phyloP scores from a whole-genome alignment of 495 filamentous ascomycete genomes.

The Hapsidospora chrysogenum region DNA sequence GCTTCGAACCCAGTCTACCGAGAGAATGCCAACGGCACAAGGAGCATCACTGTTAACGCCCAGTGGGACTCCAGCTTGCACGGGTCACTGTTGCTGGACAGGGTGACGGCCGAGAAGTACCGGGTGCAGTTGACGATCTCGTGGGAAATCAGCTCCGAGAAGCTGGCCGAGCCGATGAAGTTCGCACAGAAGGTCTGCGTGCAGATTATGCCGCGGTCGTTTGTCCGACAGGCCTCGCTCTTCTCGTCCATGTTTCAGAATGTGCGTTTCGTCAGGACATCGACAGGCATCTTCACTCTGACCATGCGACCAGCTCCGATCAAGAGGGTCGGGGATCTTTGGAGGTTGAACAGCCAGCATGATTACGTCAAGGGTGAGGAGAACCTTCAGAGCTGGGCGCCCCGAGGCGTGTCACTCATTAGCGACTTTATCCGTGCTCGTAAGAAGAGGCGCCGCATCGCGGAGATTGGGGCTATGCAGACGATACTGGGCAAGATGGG shows the following conservation, averaged over 20 bases:
- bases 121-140: conserved; percentile 72
- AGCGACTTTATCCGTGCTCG: conserved; percentile 59
- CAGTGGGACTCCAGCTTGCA: conserved; percentile 97
- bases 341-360: conserved; percentile 90
- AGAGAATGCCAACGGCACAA: conserved; percentile 78
- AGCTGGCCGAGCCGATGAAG: conserved; percentile 63
- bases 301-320: conserved; percentile 74
- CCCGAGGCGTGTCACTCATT: conserved; percentile 75
- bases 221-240: conserved; percentile 68
- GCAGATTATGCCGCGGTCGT: conserved; percentile 71
- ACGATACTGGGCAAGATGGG: conserved; percentile 42
- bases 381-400: conserved; percentile 63
- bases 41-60: conserved; percentile 64
- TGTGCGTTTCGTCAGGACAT: conserved; percentile 72
- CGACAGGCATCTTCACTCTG: conserved; percentile 68
- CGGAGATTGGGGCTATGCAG: conserved; percentile 68
- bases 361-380: conserved; percentile 95
- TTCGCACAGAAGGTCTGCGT: conserved; percentile 67
- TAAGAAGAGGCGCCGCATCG: conserved; percentile 49
- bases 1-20: conserved; percentile 57
- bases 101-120: conserved; percentile 78
- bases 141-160: conserved; percentile 68
- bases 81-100: conserved; percentile 73
- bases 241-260: conserved; percentile 78
- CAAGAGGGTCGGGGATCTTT: conserved; percentile 81